These are phyloP conservation scores for Avena eriantha DNA, from an alignment of 176 grass and related monocot species.

Conservation along the genomic window DNA sequence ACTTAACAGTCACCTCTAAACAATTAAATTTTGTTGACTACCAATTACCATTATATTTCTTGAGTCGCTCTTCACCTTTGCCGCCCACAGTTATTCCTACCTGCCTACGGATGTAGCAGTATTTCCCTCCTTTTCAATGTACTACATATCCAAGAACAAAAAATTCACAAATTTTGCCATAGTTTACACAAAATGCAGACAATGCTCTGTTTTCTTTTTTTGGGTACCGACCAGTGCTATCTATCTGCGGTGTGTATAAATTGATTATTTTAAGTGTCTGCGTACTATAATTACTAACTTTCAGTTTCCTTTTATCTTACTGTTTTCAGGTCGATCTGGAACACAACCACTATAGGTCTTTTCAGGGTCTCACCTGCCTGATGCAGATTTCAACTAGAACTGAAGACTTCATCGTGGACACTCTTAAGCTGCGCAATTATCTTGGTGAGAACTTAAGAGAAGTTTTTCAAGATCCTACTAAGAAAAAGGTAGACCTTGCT, in stretches of 20 bases:
- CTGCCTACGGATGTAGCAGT: neutral
- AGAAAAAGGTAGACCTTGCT: constrained; percentile 72
- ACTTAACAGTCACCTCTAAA: neutral
- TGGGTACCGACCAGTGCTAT: constrained; percentile 6
- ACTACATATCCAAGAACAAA: constrained; percentile 8
- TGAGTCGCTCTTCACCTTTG: constrained; percentile 10
- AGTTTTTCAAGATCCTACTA: constrained; percentile 76
- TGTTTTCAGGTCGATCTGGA: constrained; percentile 88
- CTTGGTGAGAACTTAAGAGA: constrained; percentile 80
- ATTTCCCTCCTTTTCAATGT: constrained; percentile 1
- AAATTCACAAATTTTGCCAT: constrained; percentile 24
- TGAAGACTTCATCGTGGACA: constrained; percentile 92
- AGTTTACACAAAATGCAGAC: neutral
- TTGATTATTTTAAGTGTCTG: neutral
- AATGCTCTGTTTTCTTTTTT: constrained; percentile 1
- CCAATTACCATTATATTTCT: constrained; percentile 6
- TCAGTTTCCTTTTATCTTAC: constrained; percentile 20
- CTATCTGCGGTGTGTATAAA: constrained; percentile 12
- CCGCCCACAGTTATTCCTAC: constrained; percentile 9
- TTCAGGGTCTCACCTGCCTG: constrained; percentile 94
- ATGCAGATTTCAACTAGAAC: constrained; percentile 99
- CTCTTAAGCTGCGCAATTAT: constrained; percentile 85
- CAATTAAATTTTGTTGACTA: neutral
- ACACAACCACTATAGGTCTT: constrained; percentile 95
- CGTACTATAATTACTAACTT: constrained; percentile 21